These are phyloP conservation scores for Amoeboaphelidium protococcarum DNA, from an alignment of 371 early-diverging fungal species.

Conservation along the genomic window DNA sequence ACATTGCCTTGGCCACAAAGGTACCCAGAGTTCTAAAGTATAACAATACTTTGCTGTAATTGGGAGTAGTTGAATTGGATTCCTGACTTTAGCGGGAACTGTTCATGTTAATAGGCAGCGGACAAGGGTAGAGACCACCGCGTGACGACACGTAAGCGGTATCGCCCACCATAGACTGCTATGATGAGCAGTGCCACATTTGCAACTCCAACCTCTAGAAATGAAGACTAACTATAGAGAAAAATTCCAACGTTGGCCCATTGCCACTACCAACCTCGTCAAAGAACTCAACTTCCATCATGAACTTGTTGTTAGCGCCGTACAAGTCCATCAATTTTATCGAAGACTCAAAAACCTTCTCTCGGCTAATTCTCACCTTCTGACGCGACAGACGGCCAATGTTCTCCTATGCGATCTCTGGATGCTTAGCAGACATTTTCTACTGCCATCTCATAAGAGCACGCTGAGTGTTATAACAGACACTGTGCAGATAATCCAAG, in stretches of 20 bases:
- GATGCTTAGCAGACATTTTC: background rate
- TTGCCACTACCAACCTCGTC: conserved; percentile 82
- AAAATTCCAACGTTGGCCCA: conserved; percentile 83
- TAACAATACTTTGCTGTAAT: no score
- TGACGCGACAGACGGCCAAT: conserved; percentile 46
- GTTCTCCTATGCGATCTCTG: conserved; percentile 8
- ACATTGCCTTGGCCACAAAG: conserved; percentile 61
- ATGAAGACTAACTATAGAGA: conserved; percentile 44
- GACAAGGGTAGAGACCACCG: no score
- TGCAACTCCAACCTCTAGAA: no score
- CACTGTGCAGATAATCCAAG: conserved; percentile 41
- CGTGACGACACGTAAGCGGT: no score
- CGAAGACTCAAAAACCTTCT: conserved; percentile 45
- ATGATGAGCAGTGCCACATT: no score
- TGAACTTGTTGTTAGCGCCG: conserved; percentile 23
- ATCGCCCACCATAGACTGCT: no score
- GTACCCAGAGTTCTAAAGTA: conserved; percentile 41
- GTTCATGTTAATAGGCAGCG: no score
- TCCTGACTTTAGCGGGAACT: no score
- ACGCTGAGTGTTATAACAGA: conserved; percentile 58
- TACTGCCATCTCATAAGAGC: conserved; percentile 24
- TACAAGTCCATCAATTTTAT: conserved; percentile 49
- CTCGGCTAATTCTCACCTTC: conserved; percentile 55
- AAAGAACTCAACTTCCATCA: conserved; percentile 68
- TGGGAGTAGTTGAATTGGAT: no score